A percentile compares a stretch with the other conserved stretches of the same genome.
Conservation (phyloP, 306 rosid genomes). For the Cercis canadensis region DNA sequence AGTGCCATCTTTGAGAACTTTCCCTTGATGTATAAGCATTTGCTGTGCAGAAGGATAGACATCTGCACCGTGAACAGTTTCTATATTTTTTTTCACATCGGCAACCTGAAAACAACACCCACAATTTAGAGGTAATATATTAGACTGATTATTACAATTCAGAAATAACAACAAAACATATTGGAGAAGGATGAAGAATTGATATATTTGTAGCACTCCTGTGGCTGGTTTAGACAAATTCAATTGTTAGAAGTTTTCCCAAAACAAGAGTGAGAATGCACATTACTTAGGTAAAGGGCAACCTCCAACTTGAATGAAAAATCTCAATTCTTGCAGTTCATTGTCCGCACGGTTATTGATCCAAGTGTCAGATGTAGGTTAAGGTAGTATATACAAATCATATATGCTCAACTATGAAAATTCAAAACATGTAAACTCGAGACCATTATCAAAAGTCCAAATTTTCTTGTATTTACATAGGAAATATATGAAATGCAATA, state of each 20-base stretch:
- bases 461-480: no score
- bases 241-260: constrained; percentile 15
- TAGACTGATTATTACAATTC: background rate
- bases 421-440: no score
- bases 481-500: no score
- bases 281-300: background rate
- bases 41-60: constrained; percentile 88
- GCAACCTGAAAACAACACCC: constrained; percentile 59
- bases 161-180: background rate
- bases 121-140: background rate
- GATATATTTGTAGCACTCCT: background rate
- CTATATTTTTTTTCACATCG: constrained; percentile 83
- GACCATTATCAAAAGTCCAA: no score
- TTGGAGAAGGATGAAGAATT: constrained; percentile 1
- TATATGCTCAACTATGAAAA: no score
- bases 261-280: constrained; percentile 13
- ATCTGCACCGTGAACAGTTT: constrained; percentile 73
- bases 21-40: constrained; percentile 96
- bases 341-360: constrained; percentile 17
- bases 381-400: no score
- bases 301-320: background rate
- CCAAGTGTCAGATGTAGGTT: background rate
- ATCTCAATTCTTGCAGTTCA: constrained; percentile 21
- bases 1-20: constrained; percentile 82
- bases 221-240: background rate